Evolutionary conservation across 352 stramenopile genomes (phyloP).

Genomic region (Phytophthora citrophthora): DNA sequence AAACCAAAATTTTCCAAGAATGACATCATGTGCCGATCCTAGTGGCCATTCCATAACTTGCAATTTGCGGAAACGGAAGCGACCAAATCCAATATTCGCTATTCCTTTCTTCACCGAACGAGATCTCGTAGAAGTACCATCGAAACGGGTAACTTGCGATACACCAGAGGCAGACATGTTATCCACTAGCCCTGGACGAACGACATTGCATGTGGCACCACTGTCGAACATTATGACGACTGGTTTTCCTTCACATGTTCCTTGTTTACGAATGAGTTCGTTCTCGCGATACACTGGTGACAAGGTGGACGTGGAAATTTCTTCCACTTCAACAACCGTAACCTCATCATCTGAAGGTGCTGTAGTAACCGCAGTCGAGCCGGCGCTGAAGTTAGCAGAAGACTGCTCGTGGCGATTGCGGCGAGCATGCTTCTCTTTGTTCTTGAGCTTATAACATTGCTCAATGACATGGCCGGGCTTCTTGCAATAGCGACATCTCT

Average conservation of each 20-base stretch:
- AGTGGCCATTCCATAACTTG: conserved; percentile 20
- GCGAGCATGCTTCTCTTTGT: not conserved
- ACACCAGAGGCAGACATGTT: conserved; percentile 1
- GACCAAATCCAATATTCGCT: too few relatives aligned
- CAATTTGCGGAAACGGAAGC: not conserved
- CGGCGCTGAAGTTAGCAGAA: conserved; percentile 6
- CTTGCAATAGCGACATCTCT: conserved; percentile 3
- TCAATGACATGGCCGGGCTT: not conserved
- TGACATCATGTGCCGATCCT: conserved; percentile 15
- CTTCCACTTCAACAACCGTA: too few relatives aligned
- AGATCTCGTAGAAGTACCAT: not conserved
- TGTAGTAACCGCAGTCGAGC: not conserved
- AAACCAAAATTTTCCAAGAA: conserved; percentile 26
- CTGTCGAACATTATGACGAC: conserved; percentile 26
- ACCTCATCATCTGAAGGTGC: too few relatives aligned
- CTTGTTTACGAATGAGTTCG: conserved; percentile 20
- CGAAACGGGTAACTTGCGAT: conserved; percentile 14
- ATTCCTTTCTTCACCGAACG: too few relatives aligned
- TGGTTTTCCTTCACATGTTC: conserved; percentile 17
- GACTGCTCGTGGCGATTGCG: conserved; percentile 10
- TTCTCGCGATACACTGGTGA: not conserved
- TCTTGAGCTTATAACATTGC: not conserved
- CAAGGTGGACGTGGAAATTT: too few relatives aligned
- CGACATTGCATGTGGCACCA: conserved; percentile 16
- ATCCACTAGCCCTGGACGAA: conserved; percentile 13